phyloP scores from a whole-genome alignment of 192 early-diverging fungal species.

The Coemansia sp. region DNA sequence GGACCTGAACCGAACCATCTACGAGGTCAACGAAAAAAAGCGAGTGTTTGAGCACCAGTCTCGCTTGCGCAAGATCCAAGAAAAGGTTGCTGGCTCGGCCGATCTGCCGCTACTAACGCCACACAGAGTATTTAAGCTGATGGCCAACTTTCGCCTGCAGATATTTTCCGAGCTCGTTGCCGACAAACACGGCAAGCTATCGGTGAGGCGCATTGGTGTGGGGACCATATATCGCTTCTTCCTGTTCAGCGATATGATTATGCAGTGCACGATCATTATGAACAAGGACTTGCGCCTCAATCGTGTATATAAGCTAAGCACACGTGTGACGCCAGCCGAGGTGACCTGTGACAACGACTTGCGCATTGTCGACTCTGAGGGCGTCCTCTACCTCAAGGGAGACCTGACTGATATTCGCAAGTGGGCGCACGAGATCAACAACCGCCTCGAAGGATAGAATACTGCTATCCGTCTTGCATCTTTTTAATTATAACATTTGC shows the following conservation, averaged over 20 bases:
- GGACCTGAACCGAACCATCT: slow-evolving; percentile 71
- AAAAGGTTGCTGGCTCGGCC: slow-evolving; percentile 56
- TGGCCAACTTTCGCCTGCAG: slow-evolving; percentile 55
- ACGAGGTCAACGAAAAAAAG: slow-evolving; percentile 87
- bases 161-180: slow-evolving; percentile 24
- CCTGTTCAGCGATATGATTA: slow-evolving; percentile 75
- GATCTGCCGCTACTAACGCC: slow-evolving; percentile 58
- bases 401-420: slow-evolving; percentile 26
- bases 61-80: slow-evolving; percentile 61
- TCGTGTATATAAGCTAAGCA: slow-evolving; percentile 37
- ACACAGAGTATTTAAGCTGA: slow-evolving; percentile 60
- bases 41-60: slow-evolving; percentile 63
- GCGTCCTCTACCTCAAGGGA: slow-evolving; percentile 52
- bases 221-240: slow-evolving; percentile 61
- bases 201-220: slow-evolving; percentile 31
- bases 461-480: background rate
- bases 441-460: slow-evolving; percentile 31
- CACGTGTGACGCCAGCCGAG: slow-evolving; percentile 38
- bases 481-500: background rate
- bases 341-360: slow-evolving; percentile 42
- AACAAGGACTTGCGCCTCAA: slow-evolving; percentile 47
- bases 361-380: slow-evolving; percentile 45
- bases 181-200: slow-evolving; percentile 5
- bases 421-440: slow-evolving; percentile 57
- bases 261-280: slow-evolving; percentile 58